Base-by-base conservation (phyloP, 371 early-diverging fungal species). In the Batrachochytrium dendrobatidis region DNA sequence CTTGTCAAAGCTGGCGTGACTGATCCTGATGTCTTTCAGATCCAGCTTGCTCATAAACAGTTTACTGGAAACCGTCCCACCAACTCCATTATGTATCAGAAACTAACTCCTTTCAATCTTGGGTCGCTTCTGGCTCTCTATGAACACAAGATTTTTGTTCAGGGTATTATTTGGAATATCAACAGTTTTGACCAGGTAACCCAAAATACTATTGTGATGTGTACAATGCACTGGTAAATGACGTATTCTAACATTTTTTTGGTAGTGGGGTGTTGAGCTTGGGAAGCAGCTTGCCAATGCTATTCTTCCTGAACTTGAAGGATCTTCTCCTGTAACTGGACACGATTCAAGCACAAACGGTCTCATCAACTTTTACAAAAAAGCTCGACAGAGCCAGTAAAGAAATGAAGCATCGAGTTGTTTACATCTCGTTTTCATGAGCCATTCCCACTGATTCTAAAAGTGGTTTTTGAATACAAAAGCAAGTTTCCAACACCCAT, bases 61-160 rank as follows among this genome's bases (percentile, higher is more conserved):
- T 98, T 98, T 83, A 73, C 79, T 63, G 99, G 99, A 48, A 95
- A 99, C 84, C 83, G 86, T 63, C 99, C 99, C 29, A 95, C 97
- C 61, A 96, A 95, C 79, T 91, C 91, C 53, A 86, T 99, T 69
- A 61, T 94, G 69, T 91, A 94, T 82, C 85, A 92, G 64, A 87
- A 87, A 72, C 72, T 96, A 61, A 91, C 89, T 22, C 98, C 99
- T n/a, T 83, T 83, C 34, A 89, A 89, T 3, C 82, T 99, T 18
- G 99, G 99, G 50, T 82, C 88, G 6, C 73, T 99, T 60, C 87
- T 99, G 70, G 94, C 98, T 44, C 69, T 95, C 73, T 99, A 99
- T 67, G 99, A 99, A 80, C 99, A 99, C 85, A 99, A 99, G 86
- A 98, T 99, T 71, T 99, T 98, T 72, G 89, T 92, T 25, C 98